Conservation (phyloP, 805 yeast species). For the Komagataella phaffii region DNA sequence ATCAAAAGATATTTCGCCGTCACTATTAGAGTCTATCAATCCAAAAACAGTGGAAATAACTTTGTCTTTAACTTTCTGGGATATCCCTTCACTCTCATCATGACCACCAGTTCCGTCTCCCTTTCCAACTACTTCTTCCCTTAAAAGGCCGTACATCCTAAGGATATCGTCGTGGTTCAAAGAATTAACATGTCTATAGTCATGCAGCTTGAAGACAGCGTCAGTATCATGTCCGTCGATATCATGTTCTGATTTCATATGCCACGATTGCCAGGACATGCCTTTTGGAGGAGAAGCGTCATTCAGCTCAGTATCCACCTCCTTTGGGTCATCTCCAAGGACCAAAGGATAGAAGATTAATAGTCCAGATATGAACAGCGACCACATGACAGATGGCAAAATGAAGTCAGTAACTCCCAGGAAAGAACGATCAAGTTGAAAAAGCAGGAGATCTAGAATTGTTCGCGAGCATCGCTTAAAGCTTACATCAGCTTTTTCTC, state of each 20-base stretch:
- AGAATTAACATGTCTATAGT: constrained; percentile 42
- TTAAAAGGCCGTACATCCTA: constrained; percentile 65
- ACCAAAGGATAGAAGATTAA: neutral
- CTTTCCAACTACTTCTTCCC: constrained; percentile 66
- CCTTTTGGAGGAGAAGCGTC: constrained; percentile 15
- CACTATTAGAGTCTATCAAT: constrained; percentile 52
- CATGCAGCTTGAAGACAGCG: constrained; percentile 74
- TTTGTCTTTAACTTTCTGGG: constrained; percentile 37
- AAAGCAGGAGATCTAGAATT: neutral
- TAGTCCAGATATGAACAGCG: neutral
- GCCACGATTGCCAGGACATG: constrained; percentile 71
- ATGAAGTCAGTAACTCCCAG: neutral
- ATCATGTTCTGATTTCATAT: constrained; percentile 83
- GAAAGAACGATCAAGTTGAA: neutral
- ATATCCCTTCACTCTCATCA: constrained; percentile 46
- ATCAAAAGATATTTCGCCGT: constrained; percentile 47
- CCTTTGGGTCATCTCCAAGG: neutral
- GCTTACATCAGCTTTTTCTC: neutral
- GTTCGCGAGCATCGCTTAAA: neutral
- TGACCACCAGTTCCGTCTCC: constrained; percentile 86
- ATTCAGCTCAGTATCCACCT: neutral
- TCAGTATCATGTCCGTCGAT: constrained; percentile 60
- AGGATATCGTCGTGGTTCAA: constrained; percentile 53
- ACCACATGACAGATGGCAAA: neutral
- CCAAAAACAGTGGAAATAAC: constrained; percentile 43